Evolutionary conservation across 192 early-diverging fungal species (phyloP), one percentile per base, ranked within the genome.

Genomic region (Coemansia sp.): DNA sequence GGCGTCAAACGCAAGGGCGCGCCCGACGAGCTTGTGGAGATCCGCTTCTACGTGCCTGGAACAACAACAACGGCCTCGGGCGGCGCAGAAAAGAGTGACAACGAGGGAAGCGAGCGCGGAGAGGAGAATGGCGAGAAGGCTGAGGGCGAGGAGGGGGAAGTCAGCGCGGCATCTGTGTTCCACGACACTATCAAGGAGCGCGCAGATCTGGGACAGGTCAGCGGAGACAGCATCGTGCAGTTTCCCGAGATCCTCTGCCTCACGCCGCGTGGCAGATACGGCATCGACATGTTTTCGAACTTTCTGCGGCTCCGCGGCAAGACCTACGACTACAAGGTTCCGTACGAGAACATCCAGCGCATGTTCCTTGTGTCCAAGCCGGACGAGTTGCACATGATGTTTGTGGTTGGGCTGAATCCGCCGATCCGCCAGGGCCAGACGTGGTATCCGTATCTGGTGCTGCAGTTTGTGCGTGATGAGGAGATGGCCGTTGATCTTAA

Each of bases 401-500:
- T 99, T 77, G 89, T 99, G 57, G 89, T 99, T 68, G 94, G 92
- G n/a, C 79, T 99, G 63, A 92, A 98, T 70, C 96, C 97, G 48
- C 96, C 97, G 19, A 83, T 99, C 52, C 89, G 97, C 53, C 97
- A 99, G 76, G 97, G 97, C 64, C 95, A 98, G 74, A 98, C 96
- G 19, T 85, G 90, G 64, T 97, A 99, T 82, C 93, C 93, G 9
- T 96, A 93, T 82, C 74, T 99, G 76, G 93, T 98, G 1, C 91
- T 98, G 79, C 97, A 99, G 84, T 98, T 99, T 86, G 90, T 92
- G 37, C 83, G 89, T 37, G 97, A 97, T 67, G 92, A 96, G 64
- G 96, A 99, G 67, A 85, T 88, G 9, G 94, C 96, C 41, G 74
- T 92, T 13, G 86, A 89, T 11, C 77, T 96, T 41, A 94, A 94